phyloP scores from a whole-genome alignment of 176 grass and related monocot genomes.

The Dendrocalamus sinicus region DNA sequence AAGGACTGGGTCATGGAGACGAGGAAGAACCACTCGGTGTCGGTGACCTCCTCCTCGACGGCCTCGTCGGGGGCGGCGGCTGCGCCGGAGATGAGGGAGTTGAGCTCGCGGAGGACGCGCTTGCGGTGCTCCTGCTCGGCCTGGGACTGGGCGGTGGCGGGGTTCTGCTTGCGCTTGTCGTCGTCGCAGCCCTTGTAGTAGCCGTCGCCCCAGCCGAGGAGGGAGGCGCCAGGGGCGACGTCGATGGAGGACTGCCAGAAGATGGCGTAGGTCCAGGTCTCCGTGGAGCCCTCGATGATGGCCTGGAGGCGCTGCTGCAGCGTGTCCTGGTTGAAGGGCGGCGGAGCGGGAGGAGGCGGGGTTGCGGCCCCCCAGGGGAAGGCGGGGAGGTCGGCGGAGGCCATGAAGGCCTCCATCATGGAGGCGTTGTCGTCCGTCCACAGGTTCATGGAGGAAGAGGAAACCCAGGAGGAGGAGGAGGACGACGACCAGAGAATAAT shows the following conservation, averaged over 20 bases:
- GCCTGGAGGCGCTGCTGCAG: conserved; percentile 86
- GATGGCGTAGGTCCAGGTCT: conserved; percentile 94
- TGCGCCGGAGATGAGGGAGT: conserved; percentile 73
- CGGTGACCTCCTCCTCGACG: conserved; percentile 91
- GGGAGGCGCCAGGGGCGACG: conserved; percentile 52
- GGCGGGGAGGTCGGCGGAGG: conserved; percentile 64
- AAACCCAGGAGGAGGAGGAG: background rate
- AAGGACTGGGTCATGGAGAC: conserved; percentile 98
- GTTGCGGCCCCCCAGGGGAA: conserved; percentile 59
- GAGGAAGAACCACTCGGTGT: conserved; percentile 99
- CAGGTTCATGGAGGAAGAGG: conserved; percentile 61
- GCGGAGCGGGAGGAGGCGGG: background rate
- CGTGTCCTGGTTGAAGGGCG: conserved; percentile 70
- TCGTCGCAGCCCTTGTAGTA: conserved; percentile 95
- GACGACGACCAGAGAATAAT: background rate
- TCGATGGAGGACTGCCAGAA: conserved; percentile 87
- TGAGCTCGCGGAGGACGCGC: conserved; percentile 79
- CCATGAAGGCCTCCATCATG: conserved; percentile 97
- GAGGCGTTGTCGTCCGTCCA: conserved; percentile 88
- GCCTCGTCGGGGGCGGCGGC: conserved; percentile 58
- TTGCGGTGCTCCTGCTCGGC: conserved; percentile 91
- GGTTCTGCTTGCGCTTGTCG: conserved; percentile 65
- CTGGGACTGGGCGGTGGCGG: conserved; percentile 37
- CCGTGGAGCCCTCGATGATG: conserved; percentile 73
- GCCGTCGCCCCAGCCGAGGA: conserved; percentile 87